phyloP scores from a whole-genome alignment of 2,329 filamentous ascomycete genomes.

The Chalara sp. region DNA sequence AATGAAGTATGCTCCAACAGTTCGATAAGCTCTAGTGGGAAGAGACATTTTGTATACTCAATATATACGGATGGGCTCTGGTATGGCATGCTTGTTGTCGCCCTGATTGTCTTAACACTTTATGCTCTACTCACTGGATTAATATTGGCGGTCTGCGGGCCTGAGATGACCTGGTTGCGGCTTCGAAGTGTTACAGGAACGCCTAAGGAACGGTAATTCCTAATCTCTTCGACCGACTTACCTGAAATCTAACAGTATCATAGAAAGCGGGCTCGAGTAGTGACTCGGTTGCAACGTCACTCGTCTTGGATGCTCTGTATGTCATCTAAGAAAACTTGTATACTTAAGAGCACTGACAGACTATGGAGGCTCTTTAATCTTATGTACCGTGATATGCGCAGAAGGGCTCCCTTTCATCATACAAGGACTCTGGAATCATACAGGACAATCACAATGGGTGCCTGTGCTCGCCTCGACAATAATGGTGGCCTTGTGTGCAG shows the following conservation, averaged over 20 bases:
- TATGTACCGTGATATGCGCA: slow-evolving; percentile 17
- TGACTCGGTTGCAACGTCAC: slow-evolving; percentile 15
- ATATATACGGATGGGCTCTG: not conserved
- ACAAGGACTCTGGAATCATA: slow-evolving; percentile 11
- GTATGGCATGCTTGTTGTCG: slow-evolving; percentile 12
- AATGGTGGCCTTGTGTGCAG: slow-evolving; percentile 18
- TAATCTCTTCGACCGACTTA: not conserved
- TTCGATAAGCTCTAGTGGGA: too few relatives aligned
- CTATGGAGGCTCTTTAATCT: slow-evolving; percentile 19
- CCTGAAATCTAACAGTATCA: slow-evolving; percentile 4
- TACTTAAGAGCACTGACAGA: not conserved
- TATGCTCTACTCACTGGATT: slow-evolving; percentile 19
- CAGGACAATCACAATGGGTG: slow-evolving; percentile 10
- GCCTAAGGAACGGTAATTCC: slow-evolving; percentile 14
- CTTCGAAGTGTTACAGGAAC: slow-evolving; percentile 15
- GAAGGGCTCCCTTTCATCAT: slow-evolving; percentile 21
- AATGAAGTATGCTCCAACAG: too few relatives aligned
- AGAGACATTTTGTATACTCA: not conserved
- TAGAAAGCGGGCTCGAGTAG: slow-evolving; percentile 15
- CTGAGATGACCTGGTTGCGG: slow-evolving; percentile 18
- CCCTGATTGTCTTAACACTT: slow-evolving; percentile 10
- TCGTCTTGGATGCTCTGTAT: slow-evolving; percentile 24
- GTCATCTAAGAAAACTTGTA: not conserved
- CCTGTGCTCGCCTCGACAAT: slow-evolving; percentile 19
- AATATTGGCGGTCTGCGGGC: slow-evolving; percentile 20